phyloP scores from a whole-genome alignment of 345 rosid species.

The Acer campestre region DNA sequence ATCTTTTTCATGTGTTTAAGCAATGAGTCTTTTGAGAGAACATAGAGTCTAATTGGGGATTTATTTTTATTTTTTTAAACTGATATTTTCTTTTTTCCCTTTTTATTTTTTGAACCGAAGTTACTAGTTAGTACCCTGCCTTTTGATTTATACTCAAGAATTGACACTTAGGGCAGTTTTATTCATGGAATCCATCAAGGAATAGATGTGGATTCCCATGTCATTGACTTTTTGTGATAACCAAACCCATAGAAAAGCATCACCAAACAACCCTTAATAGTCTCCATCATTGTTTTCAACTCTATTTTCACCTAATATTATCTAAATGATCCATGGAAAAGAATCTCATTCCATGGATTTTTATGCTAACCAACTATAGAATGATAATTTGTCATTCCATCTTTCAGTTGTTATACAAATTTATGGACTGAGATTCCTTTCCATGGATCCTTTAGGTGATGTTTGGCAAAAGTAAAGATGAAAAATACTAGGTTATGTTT shows the following conservation, averaged over 20 bases:
- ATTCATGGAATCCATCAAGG: background rate
- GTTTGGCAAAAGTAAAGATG: background rate
- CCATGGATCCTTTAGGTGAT: background rate
- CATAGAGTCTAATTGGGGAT: background rate
- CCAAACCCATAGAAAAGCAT: background rate
- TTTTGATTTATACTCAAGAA: background rate
- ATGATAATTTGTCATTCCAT: background rate
- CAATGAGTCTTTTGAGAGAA: background rate
- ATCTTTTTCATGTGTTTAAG: slow-evolving; percentile 5
- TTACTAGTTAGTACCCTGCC: background rate
- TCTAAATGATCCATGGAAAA: background rate
- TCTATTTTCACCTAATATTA: background rate
- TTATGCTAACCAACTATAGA: background rate
- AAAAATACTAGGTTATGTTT: background rate
- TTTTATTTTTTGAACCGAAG: too few relatives aligned
- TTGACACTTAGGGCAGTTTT: background rate
- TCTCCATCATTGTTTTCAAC: background rate
- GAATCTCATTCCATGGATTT: background rate
- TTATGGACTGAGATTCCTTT: background rate
- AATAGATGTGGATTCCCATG: background rate
- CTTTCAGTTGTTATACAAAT: background rate
- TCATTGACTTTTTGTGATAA: background rate
- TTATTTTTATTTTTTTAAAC: background rate
- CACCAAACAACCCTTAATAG: background rate
- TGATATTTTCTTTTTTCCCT: background rate